Percentiles rank a stretch among this genome's conserved stretches.
Conservation (phyloP, 2,329 filamentous ascomycete species). For the Sclerotinia spermophila region DNA sequence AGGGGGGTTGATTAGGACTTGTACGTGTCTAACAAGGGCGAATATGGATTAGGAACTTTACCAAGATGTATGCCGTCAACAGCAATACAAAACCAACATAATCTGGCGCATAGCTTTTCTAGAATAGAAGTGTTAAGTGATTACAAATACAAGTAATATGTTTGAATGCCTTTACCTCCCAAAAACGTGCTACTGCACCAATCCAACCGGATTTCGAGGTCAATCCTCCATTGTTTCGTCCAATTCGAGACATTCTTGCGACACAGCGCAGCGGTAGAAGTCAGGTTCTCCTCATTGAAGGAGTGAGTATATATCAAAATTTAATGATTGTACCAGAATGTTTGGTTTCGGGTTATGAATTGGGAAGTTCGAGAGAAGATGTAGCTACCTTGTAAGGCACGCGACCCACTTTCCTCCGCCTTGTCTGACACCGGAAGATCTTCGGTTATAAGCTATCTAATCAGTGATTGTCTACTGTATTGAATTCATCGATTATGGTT, state of each 20-base stretch:
- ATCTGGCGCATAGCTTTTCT: conserved; percentile 84
- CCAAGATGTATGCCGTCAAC: conserved; percentile 62
- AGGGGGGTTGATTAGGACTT: not conserved
- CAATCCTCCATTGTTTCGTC: conserved; percentile 24
- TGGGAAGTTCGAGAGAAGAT: not conserved
- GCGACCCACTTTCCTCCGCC: conserved; percentile 8
- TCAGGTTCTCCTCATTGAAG: conserved; percentile 17
- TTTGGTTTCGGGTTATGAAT: not conserved
- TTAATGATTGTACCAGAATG: not conserved
- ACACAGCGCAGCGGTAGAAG: conserved; percentile 14
- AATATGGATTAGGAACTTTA: conserved; percentile 37
- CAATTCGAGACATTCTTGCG: conserved; percentile 18
- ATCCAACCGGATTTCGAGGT: conserved; percentile 31
- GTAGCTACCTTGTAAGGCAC: not conserved
- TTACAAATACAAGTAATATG: not conserved
- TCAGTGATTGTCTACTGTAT: not conserved
- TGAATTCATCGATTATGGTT: not conserved
- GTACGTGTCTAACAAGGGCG: not conserved
- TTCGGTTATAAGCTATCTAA: not conserved
- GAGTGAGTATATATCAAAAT: not conserved
- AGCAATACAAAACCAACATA: conserved; percentile 76
- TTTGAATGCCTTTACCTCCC: conserved; percentile 30
- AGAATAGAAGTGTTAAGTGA: conserved; percentile 24
- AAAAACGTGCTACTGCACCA: conserved; percentile 37
- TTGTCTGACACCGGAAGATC: conserved; percentile 5